A percentile compares a stretch with the other conserved stretches of the same genome.
These are phyloP conservation scores for Penicillium verhagenii DNA, from an alignment of 495 filamentous ascomycete species.

Conservation along the genomic window DNA sequence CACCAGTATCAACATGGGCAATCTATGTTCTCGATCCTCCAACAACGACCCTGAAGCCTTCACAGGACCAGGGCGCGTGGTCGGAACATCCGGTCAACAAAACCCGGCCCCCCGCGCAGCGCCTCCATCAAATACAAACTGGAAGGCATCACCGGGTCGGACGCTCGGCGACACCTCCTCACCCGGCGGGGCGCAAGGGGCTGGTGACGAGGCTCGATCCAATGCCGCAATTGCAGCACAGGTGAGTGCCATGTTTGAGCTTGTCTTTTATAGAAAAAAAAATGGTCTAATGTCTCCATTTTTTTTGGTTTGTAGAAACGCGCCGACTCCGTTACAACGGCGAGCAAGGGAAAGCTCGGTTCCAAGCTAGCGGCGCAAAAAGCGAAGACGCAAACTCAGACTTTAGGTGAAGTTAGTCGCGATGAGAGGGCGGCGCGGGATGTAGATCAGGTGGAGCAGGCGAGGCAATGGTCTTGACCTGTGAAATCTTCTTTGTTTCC, in stretches of 20 bases:
- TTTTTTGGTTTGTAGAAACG: constrained; percentile 33
- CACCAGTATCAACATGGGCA: constrained; percentile 59
- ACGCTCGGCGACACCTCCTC: constrained; percentile 48
- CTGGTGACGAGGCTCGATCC: constrained; percentile 48
- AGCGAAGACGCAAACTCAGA: constrained; percentile 60
- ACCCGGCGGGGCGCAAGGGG: constrained; percentile 17
- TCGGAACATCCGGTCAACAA: constrained; percentile 31
- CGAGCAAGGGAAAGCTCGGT: constrained; percentile 54
- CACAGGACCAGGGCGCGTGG: constrained; percentile 61
- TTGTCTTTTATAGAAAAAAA: not conserved
- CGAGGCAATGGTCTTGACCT: constrained; percentile 52
- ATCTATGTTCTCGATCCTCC: constrained; percentile 67
- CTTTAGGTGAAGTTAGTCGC: constrained; percentile 54
- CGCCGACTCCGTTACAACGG: constrained; percentile 27
- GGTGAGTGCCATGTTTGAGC: constrained; percentile 37
- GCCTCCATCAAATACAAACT: constrained; percentile 41
- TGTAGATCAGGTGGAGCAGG: constrained; percentile 50
- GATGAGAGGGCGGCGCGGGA: constrained; percentile 57
- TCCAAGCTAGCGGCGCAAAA: constrained; percentile 64
- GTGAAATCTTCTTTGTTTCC: no score
- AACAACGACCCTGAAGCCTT: constrained; percentile 51
- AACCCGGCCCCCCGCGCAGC: constrained; percentile 33
- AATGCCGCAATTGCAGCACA: constrained; percentile 69
- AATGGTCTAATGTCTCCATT: not conserved
- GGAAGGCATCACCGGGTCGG: constrained; percentile 51